phyloP scores from a whole-genome alignment of 768 basidiomycete species.

The Leucosporidium yakuticum region DNA sequence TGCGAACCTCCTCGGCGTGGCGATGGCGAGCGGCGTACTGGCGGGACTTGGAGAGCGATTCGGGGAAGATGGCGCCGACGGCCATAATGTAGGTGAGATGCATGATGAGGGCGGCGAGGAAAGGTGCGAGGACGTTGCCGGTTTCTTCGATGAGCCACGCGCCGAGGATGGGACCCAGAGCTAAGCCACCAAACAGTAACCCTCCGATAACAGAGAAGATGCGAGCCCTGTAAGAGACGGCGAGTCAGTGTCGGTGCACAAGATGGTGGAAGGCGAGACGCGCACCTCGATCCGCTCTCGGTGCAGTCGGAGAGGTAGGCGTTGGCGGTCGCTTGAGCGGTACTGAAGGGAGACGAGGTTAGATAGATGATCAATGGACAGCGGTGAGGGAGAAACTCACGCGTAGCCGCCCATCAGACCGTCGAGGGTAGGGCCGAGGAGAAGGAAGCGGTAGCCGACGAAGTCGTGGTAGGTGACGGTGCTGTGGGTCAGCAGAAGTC shows the following conservation, averaged over 20 bases:
- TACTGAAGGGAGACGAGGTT: neutral
- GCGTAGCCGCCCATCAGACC: slow-evolving; percentile 43
- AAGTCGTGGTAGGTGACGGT: slow-evolving; percentile 28
- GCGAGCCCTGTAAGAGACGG: slow-evolving; percentile 10
- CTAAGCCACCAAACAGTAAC: slow-evolving; percentile 45
- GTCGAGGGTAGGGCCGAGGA: slow-evolving; percentile 44
- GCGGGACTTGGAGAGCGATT: slow-evolving; percentile 23
- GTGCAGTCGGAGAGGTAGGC: slow-evolving; percentile 44
- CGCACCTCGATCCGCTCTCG: slow-evolving; percentile 36
- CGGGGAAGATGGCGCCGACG: slow-evolving; percentile 43
- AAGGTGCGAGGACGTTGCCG: slow-evolving; percentile 38
- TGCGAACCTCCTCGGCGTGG: neutral
- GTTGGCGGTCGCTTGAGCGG: slow-evolving; percentile 15
- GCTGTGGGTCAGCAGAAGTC: neutral
- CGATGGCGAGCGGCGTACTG: neutral
- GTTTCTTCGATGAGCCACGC: slow-evolving; percentile 7
- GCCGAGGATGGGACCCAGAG: slow-evolving; percentile 42
- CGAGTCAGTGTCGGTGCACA: too few relatives aligned
- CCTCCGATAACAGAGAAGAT: slow-evolving; percentile 42
- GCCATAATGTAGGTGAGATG: slow-evolving; percentile 38
- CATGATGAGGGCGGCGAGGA: slow-evolving; percentile 43
- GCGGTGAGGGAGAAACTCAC: too few relatives aligned
- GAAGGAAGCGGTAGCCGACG: slow-evolving; percentile 41
- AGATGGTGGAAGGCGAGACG: too few relatives aligned
- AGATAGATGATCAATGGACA: too few relatives aligned